Evolutionary conservation across 1,284 basidiomycete species (phyloP).

Genomic region (Limonomyces culmigenus): DNA sequence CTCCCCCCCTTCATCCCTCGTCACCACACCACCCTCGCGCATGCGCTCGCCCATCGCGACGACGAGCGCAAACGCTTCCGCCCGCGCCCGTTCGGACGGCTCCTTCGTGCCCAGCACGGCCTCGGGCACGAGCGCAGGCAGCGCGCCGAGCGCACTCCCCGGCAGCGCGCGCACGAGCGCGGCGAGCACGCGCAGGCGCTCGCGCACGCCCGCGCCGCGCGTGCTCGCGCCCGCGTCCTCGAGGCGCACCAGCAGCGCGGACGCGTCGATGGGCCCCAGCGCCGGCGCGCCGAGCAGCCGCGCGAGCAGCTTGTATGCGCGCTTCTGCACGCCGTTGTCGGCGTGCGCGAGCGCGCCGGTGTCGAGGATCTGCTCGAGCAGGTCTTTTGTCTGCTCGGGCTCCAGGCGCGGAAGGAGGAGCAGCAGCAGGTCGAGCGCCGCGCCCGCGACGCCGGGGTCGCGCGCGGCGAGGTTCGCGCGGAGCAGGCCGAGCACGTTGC

Average conservation of each 20-base stretch:
- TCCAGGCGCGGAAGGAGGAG: slow-evolving; percentile 74
- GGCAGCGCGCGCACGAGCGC: slow-evolving; percentile 63
- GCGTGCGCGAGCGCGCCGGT: slow-evolving; percentile 46
- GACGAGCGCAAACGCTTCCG: slow-evolving; percentile 81
- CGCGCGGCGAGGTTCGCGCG: slow-evolving; percentile 43
- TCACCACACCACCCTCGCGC: slow-evolving; percentile 74
- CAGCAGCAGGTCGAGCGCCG: slow-evolving; percentile 82
- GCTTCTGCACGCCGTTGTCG: slow-evolving; percentile 90
- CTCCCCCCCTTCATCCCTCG: slow-evolving; percentile 60
- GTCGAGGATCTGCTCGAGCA: slow-evolving; percentile 50
- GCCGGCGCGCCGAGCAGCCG: slow-evolving; percentile 53
- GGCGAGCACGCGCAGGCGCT: slow-evolving; percentile 69
- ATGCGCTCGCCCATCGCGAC: slow-evolving; percentile 91
- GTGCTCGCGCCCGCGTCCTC: slow-evolving; percentile 51
- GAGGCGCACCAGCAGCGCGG: slow-evolving; percentile 43
- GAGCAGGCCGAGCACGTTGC: slow-evolving; percentile 67
- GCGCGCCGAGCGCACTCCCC: slow-evolving; percentile 59
- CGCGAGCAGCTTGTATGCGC: slow-evolving; percentile 80
- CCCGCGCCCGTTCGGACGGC: slow-evolving; percentile 84
- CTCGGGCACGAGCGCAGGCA: slow-evolving; percentile 86
- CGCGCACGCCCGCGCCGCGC: slow-evolving; percentile 80
- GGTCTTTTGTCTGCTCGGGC: slow-evolving; percentile 31
- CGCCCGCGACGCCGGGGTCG: slow-evolving; percentile 43
- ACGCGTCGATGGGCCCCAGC: slow-evolving; percentile 33
- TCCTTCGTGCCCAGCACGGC: slow-evolving; percentile 97